Evolutionary conservation across 2,329 filamentous ascomycete genomes (phyloP), one percentile per base, ranked within the genome.

Genomic region (Trichoderma arundinaceum): DNA sequence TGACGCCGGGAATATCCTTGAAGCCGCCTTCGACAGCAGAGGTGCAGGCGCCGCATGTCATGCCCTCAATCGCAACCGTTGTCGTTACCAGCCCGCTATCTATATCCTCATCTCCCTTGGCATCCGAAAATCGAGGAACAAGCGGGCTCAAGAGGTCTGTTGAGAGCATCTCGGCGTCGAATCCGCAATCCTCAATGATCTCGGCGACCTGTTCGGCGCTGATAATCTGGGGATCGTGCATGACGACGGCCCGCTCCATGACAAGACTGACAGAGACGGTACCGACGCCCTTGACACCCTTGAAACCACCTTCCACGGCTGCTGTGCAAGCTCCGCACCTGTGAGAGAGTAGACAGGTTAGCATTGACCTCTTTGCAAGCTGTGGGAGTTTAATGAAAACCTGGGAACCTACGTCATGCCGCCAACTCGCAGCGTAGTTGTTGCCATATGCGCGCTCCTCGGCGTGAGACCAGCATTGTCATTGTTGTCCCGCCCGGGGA

Each of bases 241-340:
- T 90, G 41, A 98, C 84, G 48, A 98, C 94, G n/a, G 94, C 95
- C 67, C 94, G 88, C 78, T 97, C 94, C 88, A 97, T 96, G 64
- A 97, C 91, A 72, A 99, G 82, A 76, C 92, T 97, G 72, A 99
- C 91, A 9, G 93, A 96, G 66, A 98, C 92, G 71, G 85, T 92
- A 69, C 90, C 91, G 9, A 95, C 88, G 63, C 95, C 94, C 44
- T 90, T 83, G 5, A 96, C 85, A 70, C 86, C 87, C 73, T 92
- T 90, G 80, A 99, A 96, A 70, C 91, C 95, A 67, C 90, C 87
- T 83, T 98, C 94, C 71, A 99, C 90, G n/a, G 95, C 90, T 51
- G 94, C 96, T 33, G 94, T 97, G 77, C 95, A 99, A 71, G 94
- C 90, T 75, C 94, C 94, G 80, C 95, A 99, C 69, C 85, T 88